These are phyloP conservation scores for Macrotyloma uniflorum DNA, from an alignment of 306 rosid species.

Conservation along the genomic window DNA sequence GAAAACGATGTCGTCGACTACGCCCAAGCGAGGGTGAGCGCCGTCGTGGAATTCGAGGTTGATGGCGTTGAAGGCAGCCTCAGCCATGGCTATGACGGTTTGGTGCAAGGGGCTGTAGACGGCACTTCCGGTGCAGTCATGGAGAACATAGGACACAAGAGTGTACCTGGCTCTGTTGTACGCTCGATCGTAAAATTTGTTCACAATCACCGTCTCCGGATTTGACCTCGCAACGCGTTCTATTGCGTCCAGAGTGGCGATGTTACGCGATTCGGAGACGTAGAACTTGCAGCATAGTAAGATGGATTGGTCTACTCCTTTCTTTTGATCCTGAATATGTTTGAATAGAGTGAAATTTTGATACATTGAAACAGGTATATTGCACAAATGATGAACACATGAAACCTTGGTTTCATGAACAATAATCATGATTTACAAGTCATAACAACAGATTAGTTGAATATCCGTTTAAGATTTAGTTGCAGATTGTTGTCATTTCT, in stretches of 20 bases:
- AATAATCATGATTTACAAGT: too few species aligned
- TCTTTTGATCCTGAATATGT: constrained; percentile 59
- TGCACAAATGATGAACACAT: not conserved
- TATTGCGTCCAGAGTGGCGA: constrained; percentile 59
- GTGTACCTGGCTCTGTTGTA: constrained; percentile 72
- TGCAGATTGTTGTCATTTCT: too few species aligned
- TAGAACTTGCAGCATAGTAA: constrained; percentile 76
- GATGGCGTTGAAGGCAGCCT: constrained; percentile 67
- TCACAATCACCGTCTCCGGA: constrained; percentile 63
- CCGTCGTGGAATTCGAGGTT: constrained; percentile 78
- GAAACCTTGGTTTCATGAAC: too few species aligned
- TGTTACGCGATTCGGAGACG: constrained; percentile 71
- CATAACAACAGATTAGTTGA: too few species aligned
- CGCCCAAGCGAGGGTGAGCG: constrained; percentile 82
- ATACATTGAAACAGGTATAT: not conserved
- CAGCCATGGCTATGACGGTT: constrained; percentile 67
- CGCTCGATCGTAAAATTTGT: constrained; percentile 62
- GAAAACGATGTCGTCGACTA: constrained; percentile 80
- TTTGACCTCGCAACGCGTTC: constrained; percentile 64
- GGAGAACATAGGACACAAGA: constrained; percentile 72
- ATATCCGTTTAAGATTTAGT: too few species aligned
- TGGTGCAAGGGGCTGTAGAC: constrained; percentile 81
- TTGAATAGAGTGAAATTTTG: not conserved
- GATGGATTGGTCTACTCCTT: constrained; percentile 51
- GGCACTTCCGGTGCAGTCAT: constrained; percentile 62